phyloP scores from a whole-genome alignment of 257 asterid genomes.

The Lavandula angustifolia region DNA sequence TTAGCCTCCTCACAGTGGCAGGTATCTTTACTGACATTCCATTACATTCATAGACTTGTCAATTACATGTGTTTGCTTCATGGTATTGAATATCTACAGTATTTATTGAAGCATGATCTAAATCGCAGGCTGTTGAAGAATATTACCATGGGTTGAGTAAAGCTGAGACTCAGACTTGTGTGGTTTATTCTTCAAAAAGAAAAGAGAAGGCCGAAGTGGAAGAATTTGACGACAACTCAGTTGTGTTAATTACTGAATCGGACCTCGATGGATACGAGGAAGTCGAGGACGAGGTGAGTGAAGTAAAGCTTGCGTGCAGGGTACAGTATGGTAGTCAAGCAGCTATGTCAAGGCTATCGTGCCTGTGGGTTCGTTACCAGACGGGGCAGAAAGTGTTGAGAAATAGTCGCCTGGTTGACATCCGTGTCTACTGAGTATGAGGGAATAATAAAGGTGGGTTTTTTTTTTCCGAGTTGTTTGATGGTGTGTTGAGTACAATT shows the following conservation, averaged over 20 bases:
- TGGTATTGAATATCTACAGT: background rate
- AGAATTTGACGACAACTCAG: slow-evolving; percentile 65
- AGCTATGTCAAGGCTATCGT: slow-evolving; percentile 66
- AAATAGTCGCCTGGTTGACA: slow-evolving; percentile 48
- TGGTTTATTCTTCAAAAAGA: slow-evolving; percentile 20
- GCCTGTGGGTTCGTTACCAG: slow-evolving; percentile 66
- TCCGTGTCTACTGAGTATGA: slow-evolving; percentile 57
- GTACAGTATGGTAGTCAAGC: slow-evolving; percentile 78
- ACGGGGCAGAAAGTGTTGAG: slow-evolving; percentile 46
- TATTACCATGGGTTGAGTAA: slow-evolving; percentile 52
- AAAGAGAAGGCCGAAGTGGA: slow-evolving; percentile 32
- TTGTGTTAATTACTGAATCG: slow-evolving; percentile 69
- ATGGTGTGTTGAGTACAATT: slow-evolving; percentile 26
- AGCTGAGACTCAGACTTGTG: slow-evolving; percentile 23
- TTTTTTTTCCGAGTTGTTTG: background rate
- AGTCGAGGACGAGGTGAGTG: slow-evolving; percentile 38
- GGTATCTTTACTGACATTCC: slow-evolving; percentile 44
- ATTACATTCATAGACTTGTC: background rate
- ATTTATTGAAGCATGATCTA: background rate
- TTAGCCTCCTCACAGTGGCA: slow-evolving; percentile 85
- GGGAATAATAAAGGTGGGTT: slow-evolving; percentile 30
- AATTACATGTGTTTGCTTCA: background rate
- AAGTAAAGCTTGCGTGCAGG: slow-evolving; percentile 57
- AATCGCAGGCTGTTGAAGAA: slow-evolving; percentile 73
- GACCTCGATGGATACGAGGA: slow-evolving; percentile 90